Base-by-base conservation (phyloP, 2,329 filamentous ascomycete species). In the Nemania bipapillata region DNA sequence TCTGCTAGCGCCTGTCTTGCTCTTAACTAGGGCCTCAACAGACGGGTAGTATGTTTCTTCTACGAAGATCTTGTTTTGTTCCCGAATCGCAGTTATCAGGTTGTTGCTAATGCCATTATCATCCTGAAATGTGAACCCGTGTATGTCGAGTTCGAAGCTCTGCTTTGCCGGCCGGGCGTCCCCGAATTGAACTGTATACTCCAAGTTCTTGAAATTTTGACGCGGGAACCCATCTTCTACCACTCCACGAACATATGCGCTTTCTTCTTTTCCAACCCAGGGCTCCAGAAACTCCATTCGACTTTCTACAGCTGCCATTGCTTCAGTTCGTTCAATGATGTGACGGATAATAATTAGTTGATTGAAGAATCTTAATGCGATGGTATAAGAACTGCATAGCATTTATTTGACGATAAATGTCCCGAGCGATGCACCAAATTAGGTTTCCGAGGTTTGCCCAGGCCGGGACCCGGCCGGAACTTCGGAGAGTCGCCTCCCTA, bases 1-100 rank as follows among this genome's bases (percentile, higher is more conserved):
- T 6, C 37, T 49, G 3, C n/a, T 17, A 3, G 69, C 69, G 1
- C 65, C 66, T 4, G 69, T 71, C 15, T 45, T 61, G 26, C 26
- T n/a, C 54, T 68, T 70, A 6, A 70, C 57, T 4, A 70, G n/a
- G 11, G 45, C 32, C 35, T 68, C 65, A 1, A 70, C 58, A 4
- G 20, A 20, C 3, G 55, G 65, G 35, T 68, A 70, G 45, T 70
- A 70, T 12, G 12, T 28, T 8, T 42, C 37, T 15, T 37, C 28
- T 30, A 56, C 30, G 4, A 28, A 17, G 11, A 7, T 8, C 12
- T 30, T 52, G 11, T 60, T 20, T n/a, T 24, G 9, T 4, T 24
- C 15, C 12, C 57, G 20, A 3, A 60, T 11, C 0, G 22, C 22
- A 8, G 52, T n/a, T 4, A 60, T 3, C 2, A 52, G 9, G 9